Conservation (phyloP, 495 filamentous ascomycete species). For the Aspergillus bertholletiae region DNA sequence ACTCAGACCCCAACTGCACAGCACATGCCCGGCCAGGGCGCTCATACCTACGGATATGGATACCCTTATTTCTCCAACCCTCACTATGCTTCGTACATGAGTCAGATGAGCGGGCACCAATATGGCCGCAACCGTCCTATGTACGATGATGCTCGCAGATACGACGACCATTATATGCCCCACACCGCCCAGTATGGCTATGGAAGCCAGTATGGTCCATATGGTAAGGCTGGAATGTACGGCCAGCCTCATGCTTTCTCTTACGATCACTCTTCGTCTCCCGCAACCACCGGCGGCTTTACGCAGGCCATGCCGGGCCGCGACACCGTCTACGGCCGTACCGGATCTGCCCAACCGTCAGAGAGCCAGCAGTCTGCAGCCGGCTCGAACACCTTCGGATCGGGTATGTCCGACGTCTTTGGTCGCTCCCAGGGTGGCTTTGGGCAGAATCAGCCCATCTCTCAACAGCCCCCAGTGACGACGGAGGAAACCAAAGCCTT, state of each 20-base stretch:
- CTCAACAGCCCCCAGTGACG: constrained; percentile 58
- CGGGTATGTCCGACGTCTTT: constrained; percentile 74
- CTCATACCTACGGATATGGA: constrained; percentile 59
- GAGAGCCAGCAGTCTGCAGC: constrained; percentile 61
- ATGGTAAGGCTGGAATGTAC: constrained; percentile 79
- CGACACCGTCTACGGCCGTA: constrained; percentile 76
- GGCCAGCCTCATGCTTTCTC: constrained; percentile 77
- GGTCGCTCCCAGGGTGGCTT: constrained; percentile 66
- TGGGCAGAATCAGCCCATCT: constrained; percentile 62
- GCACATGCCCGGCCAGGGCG: constrained; percentile 56
- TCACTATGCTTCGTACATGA: constrained; percentile 78
- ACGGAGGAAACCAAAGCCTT: constrained; percentile 74
- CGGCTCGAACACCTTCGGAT: constrained; percentile 59
- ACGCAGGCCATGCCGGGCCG: constrained; percentile 61
- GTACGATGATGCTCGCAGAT: constrained; percentile 54
- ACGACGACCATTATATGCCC: constrained; percentile 53
- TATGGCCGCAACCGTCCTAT: constrained; percentile 52
- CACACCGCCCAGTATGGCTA: constrained; percentile 62
- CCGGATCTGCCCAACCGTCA: constrained; percentile 67
- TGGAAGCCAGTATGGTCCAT: constrained; percentile 68
- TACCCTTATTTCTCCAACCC: constrained; percentile 80
- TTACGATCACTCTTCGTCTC: constrained; percentile 76
- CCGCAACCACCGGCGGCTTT: constrained; percentile 67
- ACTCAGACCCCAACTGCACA: constrained; percentile 60
- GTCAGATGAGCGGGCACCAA: constrained; percentile 52